These are phyloP conservation scores for Meyerozyma smithsonii DNA, from an alignment of 1,139 yeast species.

Conservation along the genomic window DNA sequence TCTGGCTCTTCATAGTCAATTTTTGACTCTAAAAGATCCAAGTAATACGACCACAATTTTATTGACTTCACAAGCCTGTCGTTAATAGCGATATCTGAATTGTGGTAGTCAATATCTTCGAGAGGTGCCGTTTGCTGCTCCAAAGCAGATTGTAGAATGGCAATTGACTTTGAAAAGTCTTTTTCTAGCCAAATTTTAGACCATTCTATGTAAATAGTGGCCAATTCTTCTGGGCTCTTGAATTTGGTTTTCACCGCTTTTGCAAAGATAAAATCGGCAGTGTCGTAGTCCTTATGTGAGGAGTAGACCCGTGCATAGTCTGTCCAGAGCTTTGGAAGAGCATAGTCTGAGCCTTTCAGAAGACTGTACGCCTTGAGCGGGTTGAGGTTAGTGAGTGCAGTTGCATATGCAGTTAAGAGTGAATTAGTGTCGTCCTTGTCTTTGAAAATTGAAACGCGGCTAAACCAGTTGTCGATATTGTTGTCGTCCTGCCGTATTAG, in stretches of 20 bases:
- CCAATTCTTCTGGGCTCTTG: conserved; percentile 57
- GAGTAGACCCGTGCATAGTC: conserved; percentile 66
- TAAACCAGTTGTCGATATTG: conserved; percentile 65
- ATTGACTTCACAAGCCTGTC: conserved; percentile 54
- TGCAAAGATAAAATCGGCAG: conserved; percentile 60
- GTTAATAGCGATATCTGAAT: conserved; percentile 50
- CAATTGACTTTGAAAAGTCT: conserved; percentile 49
- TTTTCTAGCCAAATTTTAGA: conserved; percentile 55
- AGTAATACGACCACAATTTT: conserved; percentile 67
- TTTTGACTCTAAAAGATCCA: conserved; percentile 68
- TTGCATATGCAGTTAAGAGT: conserved; percentile 54
- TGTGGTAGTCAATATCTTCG: conserved; percentile 27
- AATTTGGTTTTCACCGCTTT: conserved; percentile 73
- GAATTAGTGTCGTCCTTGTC: conserved; percentile 28
- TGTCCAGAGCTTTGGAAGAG: conserved; percentile 61
- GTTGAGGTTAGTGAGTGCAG: conserved; percentile 64
- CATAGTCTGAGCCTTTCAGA: conserved; percentile 19
- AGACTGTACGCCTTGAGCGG: conserved; percentile 48
- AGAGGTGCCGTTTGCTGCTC: conserved; percentile 7
- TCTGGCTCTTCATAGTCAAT: conserved; percentile 27
- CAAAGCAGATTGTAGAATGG: conserved; percentile 50
- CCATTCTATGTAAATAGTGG: conserved; percentile 70
- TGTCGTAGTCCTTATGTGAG: conserved; percentile 45
- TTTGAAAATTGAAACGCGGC: conserved; percentile 43
- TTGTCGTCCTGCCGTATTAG: conserved; percentile 59